phyloP scores from a whole-genome alignment of 164 flowering plant genomes.

The Annona cherimola region DNA sequence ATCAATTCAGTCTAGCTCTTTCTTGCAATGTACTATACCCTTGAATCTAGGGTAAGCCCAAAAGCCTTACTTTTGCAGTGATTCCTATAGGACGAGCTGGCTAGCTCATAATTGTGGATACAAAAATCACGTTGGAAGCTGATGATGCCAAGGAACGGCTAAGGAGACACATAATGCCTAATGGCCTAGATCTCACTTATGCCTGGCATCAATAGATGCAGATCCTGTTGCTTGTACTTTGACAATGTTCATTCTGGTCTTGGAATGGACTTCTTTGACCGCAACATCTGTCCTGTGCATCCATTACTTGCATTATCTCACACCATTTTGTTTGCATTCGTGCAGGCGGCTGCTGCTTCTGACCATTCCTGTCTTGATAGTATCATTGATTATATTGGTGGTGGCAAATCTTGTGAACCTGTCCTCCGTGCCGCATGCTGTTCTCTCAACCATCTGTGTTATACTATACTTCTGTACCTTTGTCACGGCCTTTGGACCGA shows the following conservation, averaged over 20 bases:
- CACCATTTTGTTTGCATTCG: not conserved
- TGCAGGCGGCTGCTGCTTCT: conserved; percentile 68
- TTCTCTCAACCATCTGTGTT: conserved; percentile 64
- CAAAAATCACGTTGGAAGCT: too few species aligned
- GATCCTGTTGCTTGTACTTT: too few species aligned
- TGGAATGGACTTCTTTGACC: not conserved
- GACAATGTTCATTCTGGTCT: not conserved
- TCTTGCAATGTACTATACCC: not conserved
- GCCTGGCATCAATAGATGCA: too few species aligned
- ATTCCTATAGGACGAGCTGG: too few species aligned
- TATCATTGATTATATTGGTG: conserved; percentile 57
- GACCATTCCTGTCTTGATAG: conserved; percentile 69
- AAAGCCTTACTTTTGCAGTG: too few species aligned
- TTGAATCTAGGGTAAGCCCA: too few species aligned
- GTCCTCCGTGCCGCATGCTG: conserved; percentile 50
- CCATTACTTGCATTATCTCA: not conserved
- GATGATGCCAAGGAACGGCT: too few species aligned
- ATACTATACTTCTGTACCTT: conserved; percentile 78
- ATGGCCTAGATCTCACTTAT: too few species aligned
- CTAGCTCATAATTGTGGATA: too few species aligned
- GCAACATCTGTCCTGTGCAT: not conserved
- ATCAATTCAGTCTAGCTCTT: not conserved
- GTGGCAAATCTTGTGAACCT: conserved; percentile 38
- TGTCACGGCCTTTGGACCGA: conserved; percentile 86
- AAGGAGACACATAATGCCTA: too few species aligned